Evolutionary conservation across 805 yeast species (phyloP).

Genomic region (Wickerhamiella lipophila): DNA sequence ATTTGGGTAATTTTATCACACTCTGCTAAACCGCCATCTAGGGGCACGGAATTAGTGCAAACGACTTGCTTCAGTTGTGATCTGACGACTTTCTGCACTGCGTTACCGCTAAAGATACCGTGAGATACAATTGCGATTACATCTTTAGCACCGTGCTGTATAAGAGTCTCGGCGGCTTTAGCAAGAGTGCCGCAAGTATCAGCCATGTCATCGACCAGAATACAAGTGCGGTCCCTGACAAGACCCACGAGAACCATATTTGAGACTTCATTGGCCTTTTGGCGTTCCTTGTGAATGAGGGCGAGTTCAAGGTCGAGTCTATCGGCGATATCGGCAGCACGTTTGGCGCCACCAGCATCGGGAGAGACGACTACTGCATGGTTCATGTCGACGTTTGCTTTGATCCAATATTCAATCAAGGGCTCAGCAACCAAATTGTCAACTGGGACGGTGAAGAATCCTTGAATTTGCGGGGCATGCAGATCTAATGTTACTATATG

Average conservation of each 20-base stretch:
- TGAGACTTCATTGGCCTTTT: constrained; percentile 92
- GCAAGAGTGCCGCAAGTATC: constrained; percentile 97
- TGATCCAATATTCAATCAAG: constrained; percentile 70
- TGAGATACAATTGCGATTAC: constrained; percentile 95
- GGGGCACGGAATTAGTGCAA: constrained; percentile 90
- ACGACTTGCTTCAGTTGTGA: constrained; percentile 63
- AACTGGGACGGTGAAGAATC: constrained; percentile 90
- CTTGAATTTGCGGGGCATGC: constrained; percentile 97
- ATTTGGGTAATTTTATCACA: constrained; percentile 63
- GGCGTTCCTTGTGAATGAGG: constrained; percentile 92
- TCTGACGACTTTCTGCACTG: constrained; percentile 58
- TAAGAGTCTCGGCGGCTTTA: constrained; percentile 81
- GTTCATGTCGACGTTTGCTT: constrained; percentile 43
- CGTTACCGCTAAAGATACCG: constrained; percentile 84
- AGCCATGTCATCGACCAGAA: constrained; percentile 94
- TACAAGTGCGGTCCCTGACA: constrained; percentile 71
- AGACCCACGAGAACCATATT: constrained; percentile 96
- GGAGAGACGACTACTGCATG: constrained; percentile 82
- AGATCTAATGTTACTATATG: constrained; percentile 96
- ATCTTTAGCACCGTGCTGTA: constrained; percentile 66
- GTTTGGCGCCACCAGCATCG: constrained; percentile 98
- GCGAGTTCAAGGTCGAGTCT: constrained; percentile 88
- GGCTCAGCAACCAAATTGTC: constrained; percentile 97
- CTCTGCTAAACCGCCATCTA: constrained; percentile 45
- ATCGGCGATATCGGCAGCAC: constrained; percentile 96